Evolutionary conservation across 106 monocot genomes (phyloP).

Genomic region (Phalaenopsis equestris): DNA sequence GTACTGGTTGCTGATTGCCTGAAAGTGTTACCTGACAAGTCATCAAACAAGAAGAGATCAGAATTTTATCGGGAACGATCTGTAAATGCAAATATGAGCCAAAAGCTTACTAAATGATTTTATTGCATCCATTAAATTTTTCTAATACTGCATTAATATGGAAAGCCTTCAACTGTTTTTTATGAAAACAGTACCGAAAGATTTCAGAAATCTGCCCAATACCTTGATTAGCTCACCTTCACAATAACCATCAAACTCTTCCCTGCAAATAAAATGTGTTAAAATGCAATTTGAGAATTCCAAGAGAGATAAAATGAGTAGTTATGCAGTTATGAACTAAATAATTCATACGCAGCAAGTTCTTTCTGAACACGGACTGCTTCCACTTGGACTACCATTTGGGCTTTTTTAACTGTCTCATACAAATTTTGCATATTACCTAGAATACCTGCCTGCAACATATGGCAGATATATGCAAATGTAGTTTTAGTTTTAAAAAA

Average conservation of each 20-base stretch:
- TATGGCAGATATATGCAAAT: not conserved
- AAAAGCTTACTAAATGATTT: not conserved
- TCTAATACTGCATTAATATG: not conserved
- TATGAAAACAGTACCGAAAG: not conserved
- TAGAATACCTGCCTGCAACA: slow-evolving; percentile 61
- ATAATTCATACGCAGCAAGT: slow-evolving; percentile 72
- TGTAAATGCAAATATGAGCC: not conserved
- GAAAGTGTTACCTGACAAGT: slow-evolving; percentile 82
- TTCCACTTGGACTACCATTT: slow-evolving; percentile 98
- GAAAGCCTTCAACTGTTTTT: not conserved
- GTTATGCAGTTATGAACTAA: not conserved
- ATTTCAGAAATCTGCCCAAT: slow-evolving; percentile 9
- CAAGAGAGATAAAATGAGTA: not conserved
- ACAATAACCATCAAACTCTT: slow-evolving; percentile 99
- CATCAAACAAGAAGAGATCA: not conserved
- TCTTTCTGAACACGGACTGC: slow-evolving; percentile 97
- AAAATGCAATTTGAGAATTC: not conserved
- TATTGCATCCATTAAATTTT: not conserved
- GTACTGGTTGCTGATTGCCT: slow-evolving; percentile 91
- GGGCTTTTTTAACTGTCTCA: slow-evolving; percentile 98
- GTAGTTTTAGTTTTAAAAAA: not conserved
- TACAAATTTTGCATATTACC: slow-evolving; percentile 99
- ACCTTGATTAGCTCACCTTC: slow-evolving; percentile 98
- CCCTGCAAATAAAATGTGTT: slow-evolving; percentile 32
- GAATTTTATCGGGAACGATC: not conserved